A percentile compares a stretch with the other conserved stretches of the same genome.
phyloP scores from a whole-genome alignment of 2,329 filamentous ascomycete genomes.

The Didymella arachidicola region DNA sequence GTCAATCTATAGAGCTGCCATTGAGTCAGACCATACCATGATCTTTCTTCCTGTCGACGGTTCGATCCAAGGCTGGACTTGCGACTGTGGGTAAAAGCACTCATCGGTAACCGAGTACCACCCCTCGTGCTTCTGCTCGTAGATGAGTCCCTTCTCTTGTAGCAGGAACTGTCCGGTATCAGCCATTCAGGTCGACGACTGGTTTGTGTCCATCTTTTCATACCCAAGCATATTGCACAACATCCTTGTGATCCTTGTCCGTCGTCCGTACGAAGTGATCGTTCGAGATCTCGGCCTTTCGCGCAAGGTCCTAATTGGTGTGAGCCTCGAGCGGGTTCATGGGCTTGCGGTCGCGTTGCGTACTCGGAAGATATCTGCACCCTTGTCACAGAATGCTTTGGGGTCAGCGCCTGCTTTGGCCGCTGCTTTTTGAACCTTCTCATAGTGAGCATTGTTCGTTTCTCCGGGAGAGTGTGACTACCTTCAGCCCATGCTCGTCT shows the following conservation, averaged over 20 bases:
- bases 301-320: constrained; percentile 67
- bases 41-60: constrained; percentile 82
- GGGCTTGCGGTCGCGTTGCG: constrained; percentile 11
- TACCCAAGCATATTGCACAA: constrained; percentile 89
- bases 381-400: constrained; percentile 87
- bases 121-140: constrained; percentile 84
- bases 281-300: constrained; percentile 72
- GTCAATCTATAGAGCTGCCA: constrained; percentile 2
- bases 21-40: constrained; percentile 61
- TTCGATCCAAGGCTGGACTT: constrained; percentile 76
- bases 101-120: constrained; percentile 99
- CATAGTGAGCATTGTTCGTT: constrained; percentile 8
- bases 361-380: constrained; percentile 78
- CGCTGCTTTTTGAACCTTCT: constrained; percentile 83
- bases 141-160: constrained; percentile 77
- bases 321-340: constrained; percentile 16
- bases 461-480: constrained; percentile 27
- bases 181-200: constrained; percentile 24
- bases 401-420: constrained; percentile 72
- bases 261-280: constrained; percentile 95
- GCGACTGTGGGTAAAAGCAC: constrained; percentile 85
- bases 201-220: constrained; percentile 7
- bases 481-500: constrained; percentile 96
- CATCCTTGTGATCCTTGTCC: constrained; percentile 78
- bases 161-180: constrained; percentile 65